Percentiles rank a stretch among this genome's conserved stretches.
Evolutionary conservation across 2,329 filamentous ascomycete genomes (phyloP).

Genomic region (Didymella segeticola): DNA sequence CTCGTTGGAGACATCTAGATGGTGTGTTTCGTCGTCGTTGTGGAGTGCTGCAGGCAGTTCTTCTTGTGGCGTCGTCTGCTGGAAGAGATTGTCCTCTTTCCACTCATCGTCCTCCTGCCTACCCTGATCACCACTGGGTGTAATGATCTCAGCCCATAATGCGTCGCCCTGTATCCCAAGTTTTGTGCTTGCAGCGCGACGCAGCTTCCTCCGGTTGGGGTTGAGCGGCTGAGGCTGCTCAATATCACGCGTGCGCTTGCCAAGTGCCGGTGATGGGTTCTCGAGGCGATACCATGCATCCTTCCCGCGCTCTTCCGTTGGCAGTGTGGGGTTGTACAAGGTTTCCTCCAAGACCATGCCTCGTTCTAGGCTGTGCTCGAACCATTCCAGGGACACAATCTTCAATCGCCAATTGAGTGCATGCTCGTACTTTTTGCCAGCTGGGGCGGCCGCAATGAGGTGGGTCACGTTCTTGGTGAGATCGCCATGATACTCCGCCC

Average conservation of each 20-base stretch:
- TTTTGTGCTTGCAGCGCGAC: slow-evolving; percentile 85
- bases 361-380: slow-evolving; percentile 79
- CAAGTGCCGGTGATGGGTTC: slow-evolving; percentile 51
- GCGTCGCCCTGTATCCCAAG: slow-evolving; percentile 79
- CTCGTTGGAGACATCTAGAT: neutral
- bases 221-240: slow-evolving; percentile 52
- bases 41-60: slow-evolving; percentile 12
- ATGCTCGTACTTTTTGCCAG: slow-evolving; percentile 88
- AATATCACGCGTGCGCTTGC: slow-evolving; percentile 43
- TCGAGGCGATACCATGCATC: slow-evolving; percentile 70
- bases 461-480: slow-evolving; percentile 87
- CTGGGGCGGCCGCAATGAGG: slow-evolving; percentile 77
- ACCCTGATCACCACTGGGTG: slow-evolving; percentile 35
- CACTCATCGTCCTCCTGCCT: slow-evolving; percentile 42
- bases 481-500: slow-evolving; percentile 86
- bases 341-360: slow-evolving; percentile 90
- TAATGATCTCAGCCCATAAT: slow-evolving; percentile 90
- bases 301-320: slow-evolving; percentile 72
- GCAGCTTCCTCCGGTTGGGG: slow-evolving; percentile 72
- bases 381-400: slow-evolving; percentile 83
- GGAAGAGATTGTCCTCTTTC: slow-evolving; percentile 37
- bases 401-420: slow-evolving; percentile 83
- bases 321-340: slow-evolving; percentile 79
- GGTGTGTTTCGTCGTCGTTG: slow-evolving; percentile 7
- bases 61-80: slow-evolving; percentile 27